Conservation (phyloP, 352 stramenopile species). For the Thalassiosira livingstoniorum region DNA sequence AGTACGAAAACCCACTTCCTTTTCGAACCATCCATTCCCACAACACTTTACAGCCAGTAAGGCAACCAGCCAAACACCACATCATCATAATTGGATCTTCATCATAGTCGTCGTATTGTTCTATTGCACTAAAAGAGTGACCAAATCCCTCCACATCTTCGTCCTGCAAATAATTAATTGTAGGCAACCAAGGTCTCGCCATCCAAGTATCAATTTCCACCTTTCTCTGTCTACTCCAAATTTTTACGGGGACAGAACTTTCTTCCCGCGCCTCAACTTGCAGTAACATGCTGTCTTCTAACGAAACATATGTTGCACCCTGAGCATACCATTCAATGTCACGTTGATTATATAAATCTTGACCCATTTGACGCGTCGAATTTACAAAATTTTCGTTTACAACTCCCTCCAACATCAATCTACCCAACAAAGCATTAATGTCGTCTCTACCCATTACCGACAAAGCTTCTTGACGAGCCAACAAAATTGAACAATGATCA, state of each 20-base stretch:
- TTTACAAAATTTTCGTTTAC: too few relatives aligned
- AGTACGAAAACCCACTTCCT: neutral
- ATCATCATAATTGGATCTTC: constrained; percentile 37
- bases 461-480: constrained; percentile 15
- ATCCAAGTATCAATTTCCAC: neutral
- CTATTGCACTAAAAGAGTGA: constrained; percentile 17
- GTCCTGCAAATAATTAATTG: constrained; percentile 24
- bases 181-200: constrained; percentile 14
- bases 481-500: constrained; percentile 6
- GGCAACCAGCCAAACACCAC: constrained; percentile 30
- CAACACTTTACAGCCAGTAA: constrained; percentile 30
- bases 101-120: neutral
- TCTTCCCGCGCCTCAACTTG: constrained; percentile 12
- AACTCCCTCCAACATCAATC: constrained; percentile 3
- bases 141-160: constrained; percentile 32
- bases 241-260: constrained; percentile 4
- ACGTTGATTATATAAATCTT: neutral
- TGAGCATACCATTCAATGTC: neutral
- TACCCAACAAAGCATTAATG: constrained; percentile 8
- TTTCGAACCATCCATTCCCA: constrained; percentile 26
- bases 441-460: constrained; percentile 14
- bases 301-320: constrained; percentile 25
- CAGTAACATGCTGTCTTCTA: constrained; percentile 18
- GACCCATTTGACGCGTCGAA: too few relatives aligned
- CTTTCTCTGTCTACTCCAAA: neutral